A percentile compares a stretch with the other conserved stretches of the same genome.
Evolutionary conservation across 495 filamentous ascomycete genomes (phyloP).

Genomic region (Lasiosphaeria ovina): DNA sequence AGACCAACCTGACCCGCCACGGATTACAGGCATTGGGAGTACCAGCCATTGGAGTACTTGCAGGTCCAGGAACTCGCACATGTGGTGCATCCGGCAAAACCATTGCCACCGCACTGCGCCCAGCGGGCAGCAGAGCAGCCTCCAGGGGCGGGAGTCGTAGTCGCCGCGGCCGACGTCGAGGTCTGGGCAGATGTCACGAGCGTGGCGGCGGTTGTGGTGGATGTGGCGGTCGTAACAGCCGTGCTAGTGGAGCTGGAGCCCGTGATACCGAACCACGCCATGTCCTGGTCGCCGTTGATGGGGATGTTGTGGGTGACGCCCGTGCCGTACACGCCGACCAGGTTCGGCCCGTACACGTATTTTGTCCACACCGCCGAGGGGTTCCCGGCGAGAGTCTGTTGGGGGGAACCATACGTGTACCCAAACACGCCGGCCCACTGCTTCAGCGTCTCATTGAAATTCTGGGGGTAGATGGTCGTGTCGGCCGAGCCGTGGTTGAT

Average conservation of each 20-base stretch:
- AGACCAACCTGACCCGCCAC: background rate
- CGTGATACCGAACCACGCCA: slow-evolving; percentile 37
- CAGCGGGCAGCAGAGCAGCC: slow-evolving; percentile 28
- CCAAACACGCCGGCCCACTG: slow-evolving; percentile 52
- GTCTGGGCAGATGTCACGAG: slow-evolving; percentile 9
- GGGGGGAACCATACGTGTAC: slow-evolving; percentile 32
- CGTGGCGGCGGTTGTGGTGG: slow-evolving; percentile 8
- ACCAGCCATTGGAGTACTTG: slow-evolving; percentile 32
- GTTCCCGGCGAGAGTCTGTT: slow-evolving; percentile 29
- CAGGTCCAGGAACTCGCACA: slow-evolving; percentile 36
- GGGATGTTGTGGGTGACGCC: slow-evolving; percentile 34
- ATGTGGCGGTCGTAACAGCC: slow-evolving; percentile 9
- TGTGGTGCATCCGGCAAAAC: slow-evolving; percentile 38
- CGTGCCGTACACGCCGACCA: slow-evolving; percentile 40
- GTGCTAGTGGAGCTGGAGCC: slow-evolving; percentile 4
- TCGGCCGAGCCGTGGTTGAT: slow-evolving; percentile 53
- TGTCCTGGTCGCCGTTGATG: slow-evolving; percentile 30
- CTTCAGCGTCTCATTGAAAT: slow-evolving; percentile 52
- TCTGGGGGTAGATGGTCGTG: slow-evolving; percentile 46
- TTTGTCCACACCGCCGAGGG: slow-evolving; percentile 39
- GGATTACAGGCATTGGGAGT: slow-evolving; percentile 31
- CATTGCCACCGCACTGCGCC: slow-evolving; percentile 48
- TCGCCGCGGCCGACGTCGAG: slow-evolving; percentile 23
- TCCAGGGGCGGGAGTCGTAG: slow-evolving; percentile 23
- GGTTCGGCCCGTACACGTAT: slow-evolving; percentile 45